phyloP scores from a whole-genome alignment of 257 asterid genomes.

The Perilla frutescens region DNA sequence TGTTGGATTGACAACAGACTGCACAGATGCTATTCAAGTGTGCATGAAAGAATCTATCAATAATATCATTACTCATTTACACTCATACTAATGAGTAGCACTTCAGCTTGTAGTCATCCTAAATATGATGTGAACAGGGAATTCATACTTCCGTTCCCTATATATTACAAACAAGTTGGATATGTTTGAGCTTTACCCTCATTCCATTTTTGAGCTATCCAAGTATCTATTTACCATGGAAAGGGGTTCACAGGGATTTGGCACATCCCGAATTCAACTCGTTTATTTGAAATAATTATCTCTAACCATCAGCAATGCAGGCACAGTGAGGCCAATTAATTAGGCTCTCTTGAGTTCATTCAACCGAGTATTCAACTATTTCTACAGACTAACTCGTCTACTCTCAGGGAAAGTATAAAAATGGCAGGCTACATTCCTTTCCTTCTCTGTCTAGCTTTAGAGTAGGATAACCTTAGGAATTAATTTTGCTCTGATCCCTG shows the following conservation, averaged over 20 bases:
- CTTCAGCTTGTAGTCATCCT: not conserved
- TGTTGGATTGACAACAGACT: too few relatives aligned
- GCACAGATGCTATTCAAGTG: too few relatives aligned
- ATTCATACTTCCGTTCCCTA: not conserved
- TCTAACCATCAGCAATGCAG: not conserved
- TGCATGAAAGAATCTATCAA: not conserved
- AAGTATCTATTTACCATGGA: not conserved
- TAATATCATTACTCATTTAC: not conserved
- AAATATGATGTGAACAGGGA: not conserved
- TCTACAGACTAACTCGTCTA: not conserved
- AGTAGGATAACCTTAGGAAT: not conserved
- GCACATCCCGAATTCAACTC: not conserved
- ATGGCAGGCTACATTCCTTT: not conserved
- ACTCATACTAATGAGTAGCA: not conserved
- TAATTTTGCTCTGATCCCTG: not conserved
- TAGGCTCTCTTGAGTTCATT: not conserved
- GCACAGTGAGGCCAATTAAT: not conserved
- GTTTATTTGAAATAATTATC: too few relatives aligned
- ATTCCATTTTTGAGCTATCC: not conserved
- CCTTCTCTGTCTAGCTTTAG: not conserved
- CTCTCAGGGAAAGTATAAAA: not conserved
- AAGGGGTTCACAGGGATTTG: not conserved
- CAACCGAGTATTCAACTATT: not conserved
- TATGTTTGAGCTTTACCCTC: not conserved
- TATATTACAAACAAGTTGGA: not conserved